Conservation (phyloP, 768 basidiomycete genomes). For the Suillus decipiens region DNA sequence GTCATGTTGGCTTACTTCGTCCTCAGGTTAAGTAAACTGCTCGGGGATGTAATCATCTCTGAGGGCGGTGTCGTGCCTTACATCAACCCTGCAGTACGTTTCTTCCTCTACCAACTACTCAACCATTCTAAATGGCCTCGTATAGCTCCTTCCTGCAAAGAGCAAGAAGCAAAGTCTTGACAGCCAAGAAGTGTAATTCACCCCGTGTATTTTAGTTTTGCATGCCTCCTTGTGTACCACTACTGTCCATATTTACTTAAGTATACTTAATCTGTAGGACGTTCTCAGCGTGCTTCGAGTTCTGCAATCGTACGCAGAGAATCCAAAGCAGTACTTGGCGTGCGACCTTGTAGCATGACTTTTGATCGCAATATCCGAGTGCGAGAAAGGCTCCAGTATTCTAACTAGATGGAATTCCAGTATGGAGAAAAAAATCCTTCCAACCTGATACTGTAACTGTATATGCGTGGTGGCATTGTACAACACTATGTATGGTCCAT, state of each 20-base stretch:
- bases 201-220: not conserved
- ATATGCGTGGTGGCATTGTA: not conserved
- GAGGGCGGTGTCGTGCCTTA: conserved; percentile 92
- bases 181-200: conserved; percentile 32
- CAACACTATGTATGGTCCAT: not conserved
- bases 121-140: not conserved
- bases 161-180: conserved; percentile 34
- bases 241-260: conserved; percentile 4
- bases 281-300: not conserved
- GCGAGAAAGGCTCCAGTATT: not conserved
- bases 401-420: not conserved
- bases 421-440: not conserved
- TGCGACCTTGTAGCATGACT: not conserved
- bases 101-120: no score
- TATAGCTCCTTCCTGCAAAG: conserved; percentile 33
- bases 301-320: not conserved
- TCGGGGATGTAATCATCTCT: conserved; percentile 87
- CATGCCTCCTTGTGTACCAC: conserved; percentile 5
- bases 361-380: not conserved
- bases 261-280: conserved; percentile 7
- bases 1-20: not conserved
- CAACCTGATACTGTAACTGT: not conserved
- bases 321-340: not conserved
- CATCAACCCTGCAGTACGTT: conserved; percentile 62
- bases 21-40: conserved; percentile 64